Conservation (phyloP, 352 stramenopile genomes). For the Globisporangium cylindrosporum region DNA sequence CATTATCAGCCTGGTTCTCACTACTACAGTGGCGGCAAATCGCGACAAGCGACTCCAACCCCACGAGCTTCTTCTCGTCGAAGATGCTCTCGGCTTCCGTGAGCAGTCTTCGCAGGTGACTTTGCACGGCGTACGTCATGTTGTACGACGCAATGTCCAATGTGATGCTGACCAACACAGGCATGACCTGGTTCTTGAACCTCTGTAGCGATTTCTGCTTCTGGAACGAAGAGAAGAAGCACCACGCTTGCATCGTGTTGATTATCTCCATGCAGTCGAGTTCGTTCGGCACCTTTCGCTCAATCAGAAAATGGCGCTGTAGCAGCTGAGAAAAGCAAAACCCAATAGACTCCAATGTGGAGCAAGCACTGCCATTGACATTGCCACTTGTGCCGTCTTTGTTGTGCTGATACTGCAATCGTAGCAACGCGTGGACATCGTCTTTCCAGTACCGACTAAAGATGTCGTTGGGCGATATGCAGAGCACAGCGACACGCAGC, state of each 20-base stretch:
- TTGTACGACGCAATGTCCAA: conserved; percentile 66
- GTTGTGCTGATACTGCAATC: conserved; percentile 65
- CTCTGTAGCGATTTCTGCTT: conserved; percentile 36
- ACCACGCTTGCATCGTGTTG: conserved; percentile 80
- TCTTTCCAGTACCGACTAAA: conserved; percentile 76
- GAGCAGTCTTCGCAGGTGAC: conserved; percentile 56
- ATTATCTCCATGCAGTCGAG: conserved; percentile 78
- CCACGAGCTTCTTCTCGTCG: conserved; percentile 73
- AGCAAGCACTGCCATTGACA: conserved; percentile 3
- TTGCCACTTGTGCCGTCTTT: conserved; percentile 39
- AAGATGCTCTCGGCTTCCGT: conserved; percentile 58
- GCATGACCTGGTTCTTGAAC: conserved; percentile 35
- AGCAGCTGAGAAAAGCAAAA: conserved; percentile 38
- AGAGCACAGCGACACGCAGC: conserved; percentile 46
- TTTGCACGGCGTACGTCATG: conserved; percentile 63
- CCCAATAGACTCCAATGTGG: conserved; percentile 27
- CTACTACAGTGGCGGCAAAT: conserved; percentile 22
- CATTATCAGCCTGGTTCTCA: background rate
- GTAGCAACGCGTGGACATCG: conserved; percentile 48
- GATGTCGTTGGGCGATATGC: conserved; percentile 52
- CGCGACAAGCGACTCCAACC: conserved; percentile 37
- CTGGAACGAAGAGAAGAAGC: conserved; percentile 58
- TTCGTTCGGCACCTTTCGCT: conserved; percentile 40
- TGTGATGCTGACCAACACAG: conserved; percentile 48
- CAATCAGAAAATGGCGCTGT: conserved; percentile 41